Percentiles rank a stretch among this genome's conserved stretches.
Conservation (phyloP, 495 filamentous ascomycete species). For the Neurospora tetraspora region DNA sequence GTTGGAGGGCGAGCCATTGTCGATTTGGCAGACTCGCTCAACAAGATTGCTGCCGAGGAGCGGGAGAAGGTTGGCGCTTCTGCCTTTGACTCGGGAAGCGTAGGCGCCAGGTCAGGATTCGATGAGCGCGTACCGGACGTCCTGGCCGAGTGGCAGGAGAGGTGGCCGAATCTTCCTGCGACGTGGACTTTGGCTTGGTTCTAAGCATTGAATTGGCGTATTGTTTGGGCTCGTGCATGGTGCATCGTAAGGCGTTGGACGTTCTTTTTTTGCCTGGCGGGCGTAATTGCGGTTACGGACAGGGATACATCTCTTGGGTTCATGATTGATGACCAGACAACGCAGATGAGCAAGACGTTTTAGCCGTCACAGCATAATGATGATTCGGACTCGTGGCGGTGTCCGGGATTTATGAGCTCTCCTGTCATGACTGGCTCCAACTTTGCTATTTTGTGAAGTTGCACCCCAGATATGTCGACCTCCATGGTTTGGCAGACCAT, state of each 20-base stretch:
- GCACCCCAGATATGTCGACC: not conserved
- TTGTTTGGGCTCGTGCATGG: not conserved
- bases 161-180: conserved; percentile 81
- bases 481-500: not conserved
- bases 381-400: not conserved
- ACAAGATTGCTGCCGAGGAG: conserved; percentile 72
- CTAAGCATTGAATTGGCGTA: conserved; percentile 30
- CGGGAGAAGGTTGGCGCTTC: conserved; percentile 48
- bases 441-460: not conserved
- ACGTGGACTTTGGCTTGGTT: conserved; percentile 96
- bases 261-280: not conserved
- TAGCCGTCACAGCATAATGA: not conserved
- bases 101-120: conserved; percentile 61
- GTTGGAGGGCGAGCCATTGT: conserved; percentile 87
- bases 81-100: conserved; percentile 60
- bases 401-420: not conserved
- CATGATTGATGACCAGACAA: not conserved
- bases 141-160: conserved; percentile 90
- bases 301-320: not conserved
- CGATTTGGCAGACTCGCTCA: conserved; percentile 79
- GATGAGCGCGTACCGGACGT: conserved; percentile 93
- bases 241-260: not conserved
- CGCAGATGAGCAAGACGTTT: not conserved
- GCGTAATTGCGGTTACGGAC: not conserved
- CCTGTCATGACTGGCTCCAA: not conserved